These are phyloP conservation scores for Rhizophagus sp. DNA, from an alignment of 192 early-diverging fungal species.

Conservation along the genomic window DNA sequence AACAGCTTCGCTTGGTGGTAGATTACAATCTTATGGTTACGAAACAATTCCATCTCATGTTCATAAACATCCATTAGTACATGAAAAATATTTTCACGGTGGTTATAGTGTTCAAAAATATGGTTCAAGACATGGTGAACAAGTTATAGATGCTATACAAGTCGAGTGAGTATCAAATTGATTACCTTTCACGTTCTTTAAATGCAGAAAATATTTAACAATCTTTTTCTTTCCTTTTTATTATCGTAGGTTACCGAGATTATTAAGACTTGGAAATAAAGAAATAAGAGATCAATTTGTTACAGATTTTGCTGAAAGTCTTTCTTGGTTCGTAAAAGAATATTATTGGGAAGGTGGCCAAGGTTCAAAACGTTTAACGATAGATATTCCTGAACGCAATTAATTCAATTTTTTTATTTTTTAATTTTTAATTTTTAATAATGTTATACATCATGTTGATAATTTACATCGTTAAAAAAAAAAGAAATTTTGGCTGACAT, in stretches of 20 bases:
- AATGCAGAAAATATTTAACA: too few species aligned
- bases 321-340: slow-evolving; percentile 3
- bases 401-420: too few species aligned
- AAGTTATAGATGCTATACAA: slow-evolving; percentile 9
- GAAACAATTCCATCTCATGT: slow-evolving; percentile 13
- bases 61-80: neutral
- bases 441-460: too few species aligned
- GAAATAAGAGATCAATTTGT: neutral
- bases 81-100: slow-evolving; percentile 2
- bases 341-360: neutral
- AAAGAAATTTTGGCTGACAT: too few species aligned
- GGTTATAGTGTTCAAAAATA: slow-evolving; percentile 13
- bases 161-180: neutral
- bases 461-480: too few species aligned
- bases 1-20: neutral
- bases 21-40: slow-evolving; percentile 18
- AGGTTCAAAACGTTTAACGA: too few species aligned
- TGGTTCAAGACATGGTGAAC: slow-evolving; percentile 3
- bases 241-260: too few species aligned
- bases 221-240: too few species aligned
- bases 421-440: too few species aligned
- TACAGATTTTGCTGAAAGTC: neutral
- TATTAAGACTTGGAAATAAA: too few species aligned
- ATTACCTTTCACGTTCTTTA: too few species aligned
- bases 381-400: too few species aligned